phyloP scores from a whole-genome alignment of 495 filamentous ascomycete species.

The Platismatia glauca region DNA sequence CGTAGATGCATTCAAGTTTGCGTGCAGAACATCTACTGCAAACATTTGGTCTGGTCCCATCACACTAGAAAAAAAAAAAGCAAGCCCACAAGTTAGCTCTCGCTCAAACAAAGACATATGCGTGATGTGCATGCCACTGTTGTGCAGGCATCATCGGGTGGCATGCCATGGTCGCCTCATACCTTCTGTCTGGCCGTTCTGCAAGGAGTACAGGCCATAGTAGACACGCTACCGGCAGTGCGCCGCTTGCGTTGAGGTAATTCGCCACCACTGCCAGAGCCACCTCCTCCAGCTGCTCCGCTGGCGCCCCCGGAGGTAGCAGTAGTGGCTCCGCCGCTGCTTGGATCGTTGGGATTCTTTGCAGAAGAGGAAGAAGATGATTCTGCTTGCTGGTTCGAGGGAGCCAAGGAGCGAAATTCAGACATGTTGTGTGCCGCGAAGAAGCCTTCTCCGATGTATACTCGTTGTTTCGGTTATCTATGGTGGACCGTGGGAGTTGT shows the following conservation, averaged over 20 bases:
- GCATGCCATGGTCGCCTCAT: background rate
- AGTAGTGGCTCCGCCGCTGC: background rate
- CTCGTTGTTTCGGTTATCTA: background rate
- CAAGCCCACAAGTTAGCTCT: slow-evolving; percentile 8
- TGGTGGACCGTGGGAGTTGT: background rate
- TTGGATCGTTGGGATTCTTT: background rate
- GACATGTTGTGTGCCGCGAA: slow-evolving; percentile 1
- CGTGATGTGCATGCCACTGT: background rate
- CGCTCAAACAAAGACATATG: background rate
- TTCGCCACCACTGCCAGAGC: slow-evolving; percentile 12
- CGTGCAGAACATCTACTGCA: slow-evolving; percentile 19
- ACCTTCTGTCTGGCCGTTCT: slow-evolving; percentile 24
- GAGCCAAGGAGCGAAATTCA: slow-evolving; percentile 12
- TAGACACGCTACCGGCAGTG: slow-evolving; percentile 19
- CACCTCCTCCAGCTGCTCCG: slow-evolving; percentile 9
- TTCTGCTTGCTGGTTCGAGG: slow-evolving; percentile 3
- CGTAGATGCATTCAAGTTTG: slow-evolving; percentile 20
- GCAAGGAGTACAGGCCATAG: slow-evolving; percentile 22
- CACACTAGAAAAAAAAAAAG: slow-evolving; percentile 20
- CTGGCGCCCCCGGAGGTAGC: background rate
- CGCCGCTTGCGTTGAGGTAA: slow-evolving; percentile 16
- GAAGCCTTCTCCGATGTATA: background rate
- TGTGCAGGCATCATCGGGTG: background rate
- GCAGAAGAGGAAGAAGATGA: slow-evolving; percentile 3
- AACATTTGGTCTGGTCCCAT: slow-evolving; percentile 16